These are phyloP conservation scores for Podaxis mareebaensis DNA, from an alignment of 768 basidiomycete genomes.

Conservation along the genomic window DNA sequence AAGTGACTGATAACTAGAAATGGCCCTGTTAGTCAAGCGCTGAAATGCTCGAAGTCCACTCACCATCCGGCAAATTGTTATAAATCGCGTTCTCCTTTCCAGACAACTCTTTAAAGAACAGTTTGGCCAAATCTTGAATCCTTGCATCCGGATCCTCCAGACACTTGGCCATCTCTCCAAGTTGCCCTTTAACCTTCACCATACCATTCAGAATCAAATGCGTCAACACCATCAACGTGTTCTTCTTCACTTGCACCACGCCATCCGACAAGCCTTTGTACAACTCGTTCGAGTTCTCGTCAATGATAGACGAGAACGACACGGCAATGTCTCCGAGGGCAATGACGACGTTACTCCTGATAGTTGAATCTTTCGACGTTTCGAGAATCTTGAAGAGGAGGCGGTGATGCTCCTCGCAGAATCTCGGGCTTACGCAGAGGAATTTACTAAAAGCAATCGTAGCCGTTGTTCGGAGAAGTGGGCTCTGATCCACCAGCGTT, in stretches of 20 bases:
- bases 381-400: constrained; percentile 94
- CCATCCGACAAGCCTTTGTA: constrained; percentile 92
- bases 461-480: constrained; percentile 81
- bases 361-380: constrained; percentile 84
- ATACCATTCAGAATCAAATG: constrained; percentile 97
- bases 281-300: constrained; percentile 94
- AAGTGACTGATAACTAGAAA: constrained; percentile 88
- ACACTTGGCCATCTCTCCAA: constrained; percentile 99
- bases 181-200: constrained; percentile 99
- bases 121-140: constrained; percentile 91
- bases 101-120: constrained; percentile 95
- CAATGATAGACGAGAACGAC: constrained; percentile 95
- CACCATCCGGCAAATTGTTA: constrained; percentile 96
- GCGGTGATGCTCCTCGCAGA: constrained; percentile 88
- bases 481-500: constrained; percentile 56
- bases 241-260: constrained; percentile 94
- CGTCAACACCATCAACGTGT: constrained; percentile 97
- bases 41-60: constrained; percentile 21
- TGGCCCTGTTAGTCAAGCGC: constrained; percentile 11
- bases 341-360: constrained; percentile 96
- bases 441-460: constrained; percentile 92
- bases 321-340: constrained; percentile 97
- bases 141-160: constrained; percentile 87
- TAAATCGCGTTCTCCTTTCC: constrained; percentile 99
- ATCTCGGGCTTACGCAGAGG: constrained; percentile 91